Percentiles rank a stretch among this genome's conserved stretches.
Conservation (phyloP, 1,284 basidiomycete genomes). For the Leccinum griseonigrum region DNA sequence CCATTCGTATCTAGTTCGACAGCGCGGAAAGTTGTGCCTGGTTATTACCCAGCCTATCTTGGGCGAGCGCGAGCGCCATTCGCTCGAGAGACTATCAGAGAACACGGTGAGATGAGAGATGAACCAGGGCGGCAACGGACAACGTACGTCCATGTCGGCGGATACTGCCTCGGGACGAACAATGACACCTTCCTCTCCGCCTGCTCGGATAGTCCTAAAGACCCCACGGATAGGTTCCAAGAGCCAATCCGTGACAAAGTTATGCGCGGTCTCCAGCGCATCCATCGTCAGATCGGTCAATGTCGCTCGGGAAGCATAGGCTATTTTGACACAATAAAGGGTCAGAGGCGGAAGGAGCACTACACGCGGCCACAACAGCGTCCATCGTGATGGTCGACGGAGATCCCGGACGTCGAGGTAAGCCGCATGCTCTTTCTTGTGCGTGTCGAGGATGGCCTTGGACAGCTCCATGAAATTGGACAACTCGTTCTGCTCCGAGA, state of each 20-base stretch:
- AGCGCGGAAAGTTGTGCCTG: conserved; percentile 64
- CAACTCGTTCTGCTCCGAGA: conserved; percentile 15
- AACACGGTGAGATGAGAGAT: conserved; percentile 7
- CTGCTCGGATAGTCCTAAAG: conserved; percentile 78
- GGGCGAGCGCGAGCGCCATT: conserved; percentile 86
- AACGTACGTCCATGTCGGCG: conserved; percentile 75
- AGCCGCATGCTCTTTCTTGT: conserved; percentile 31
- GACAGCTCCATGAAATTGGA: conserved; percentile 27
- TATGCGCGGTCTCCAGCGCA: conserved; percentile 65
- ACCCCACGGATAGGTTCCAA: conserved; percentile 85
- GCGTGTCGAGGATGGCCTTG: conserved; percentile 21
- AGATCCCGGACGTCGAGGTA: conserved; percentile 40
- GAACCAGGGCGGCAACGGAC: background rate
- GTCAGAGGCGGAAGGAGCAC: conserved; percentile 62
- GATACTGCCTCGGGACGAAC: conserved; percentile 75
- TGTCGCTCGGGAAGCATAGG: conserved; percentile 52
- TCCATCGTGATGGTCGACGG: conserved; percentile 55
- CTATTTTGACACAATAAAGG: conserved; percentile 45
- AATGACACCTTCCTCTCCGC: conserved; percentile 70
- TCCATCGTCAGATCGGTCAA: conserved; percentile 58
- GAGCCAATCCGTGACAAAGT: conserved; percentile 86
- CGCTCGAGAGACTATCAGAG: conserved; percentile 79
- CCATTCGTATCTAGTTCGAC: conserved; percentile 66
- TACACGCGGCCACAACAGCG: conserved; percentile 65
- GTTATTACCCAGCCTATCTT: conserved; percentile 71